A percentile compares a stretch with the other conserved stretches of the same genome.
Conservation (phyloP, 2,329 filamentous ascomycete species). For the Pestalotiopsis fici region DNA sequence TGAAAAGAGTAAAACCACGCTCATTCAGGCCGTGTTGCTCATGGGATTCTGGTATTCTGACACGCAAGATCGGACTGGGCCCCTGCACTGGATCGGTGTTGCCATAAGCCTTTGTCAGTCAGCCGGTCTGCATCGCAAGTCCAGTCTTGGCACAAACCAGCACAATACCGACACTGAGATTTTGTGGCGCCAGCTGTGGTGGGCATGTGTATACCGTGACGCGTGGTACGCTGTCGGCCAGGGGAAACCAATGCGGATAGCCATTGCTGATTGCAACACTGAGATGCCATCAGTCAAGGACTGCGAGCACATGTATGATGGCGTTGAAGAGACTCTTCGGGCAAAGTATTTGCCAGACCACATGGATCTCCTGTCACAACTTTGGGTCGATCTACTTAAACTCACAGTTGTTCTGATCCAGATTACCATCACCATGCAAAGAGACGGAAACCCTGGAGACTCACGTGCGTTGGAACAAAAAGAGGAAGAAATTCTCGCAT, state of each 20-base stretch:
- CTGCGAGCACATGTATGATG: not conserved
- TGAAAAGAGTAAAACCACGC: too few species aligned
- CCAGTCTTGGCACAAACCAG: not conserved
- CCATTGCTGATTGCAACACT: not conserved
- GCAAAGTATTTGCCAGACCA: too few species aligned
- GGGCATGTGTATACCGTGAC: not conserved
- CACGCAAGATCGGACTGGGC: not conserved
- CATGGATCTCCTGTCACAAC: too few species aligned
- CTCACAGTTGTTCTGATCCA: too few species aligned
- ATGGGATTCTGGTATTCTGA: not conserved
- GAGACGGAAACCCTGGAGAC: too few species aligned
- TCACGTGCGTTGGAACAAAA: too few species aligned
- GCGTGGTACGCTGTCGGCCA: not conserved
- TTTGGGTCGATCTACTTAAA: too few species aligned
- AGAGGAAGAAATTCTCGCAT: too few species aligned
- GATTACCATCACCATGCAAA: too few species aligned
- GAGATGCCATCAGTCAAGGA: not conserved
- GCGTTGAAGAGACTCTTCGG: not conserved
- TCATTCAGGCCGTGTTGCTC: not conserved
- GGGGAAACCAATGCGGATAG: not conserved
- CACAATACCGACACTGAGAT: not conserved
- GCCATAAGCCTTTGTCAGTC: not conserved
- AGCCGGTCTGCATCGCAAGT: not conserved
- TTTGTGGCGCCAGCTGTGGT: not conserved
- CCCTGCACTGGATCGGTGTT: not conserved